Evolutionary conservation across 371 early-diverging fungal genomes (phyloP).

Genomic region (Saksenaea vasiformis): DNA sequence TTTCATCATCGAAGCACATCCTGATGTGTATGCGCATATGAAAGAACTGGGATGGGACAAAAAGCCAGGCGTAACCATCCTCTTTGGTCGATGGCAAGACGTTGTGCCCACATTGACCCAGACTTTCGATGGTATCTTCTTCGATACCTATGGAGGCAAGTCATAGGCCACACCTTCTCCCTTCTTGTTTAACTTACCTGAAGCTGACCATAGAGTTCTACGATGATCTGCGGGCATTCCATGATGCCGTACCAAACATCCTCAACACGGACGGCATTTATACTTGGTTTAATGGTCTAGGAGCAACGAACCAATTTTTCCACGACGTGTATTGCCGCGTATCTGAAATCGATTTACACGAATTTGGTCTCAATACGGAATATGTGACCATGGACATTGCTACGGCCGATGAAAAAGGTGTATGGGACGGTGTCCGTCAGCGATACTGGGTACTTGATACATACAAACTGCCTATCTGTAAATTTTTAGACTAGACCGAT

Average conservation of each 20-base stretch:
- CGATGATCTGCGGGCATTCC: slow-evolving; percentile 86
- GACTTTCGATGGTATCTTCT: slow-evolving; percentile 87
- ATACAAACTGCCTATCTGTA: slow-evolving; percentile 80
- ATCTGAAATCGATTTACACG: slow-evolving; percentile 78
- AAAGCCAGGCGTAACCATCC: slow-evolving; percentile 79
- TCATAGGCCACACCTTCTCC: too few species aligned
- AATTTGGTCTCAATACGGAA: slow-evolving; percentile 76
- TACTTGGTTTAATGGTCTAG: slow-evolving; percentile 94
- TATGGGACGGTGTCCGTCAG: slow-evolving; percentile 87
- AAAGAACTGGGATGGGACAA: slow-evolving; percentile 81
- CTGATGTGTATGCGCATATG: slow-evolving; percentile 93
- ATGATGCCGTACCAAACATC: slow-evolving; percentile 79
- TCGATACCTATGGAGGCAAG: slow-evolving; percentile 86
- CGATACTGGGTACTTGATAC: slow-evolving; percentile 82
- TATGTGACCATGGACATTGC: slow-evolving; percentile 71
- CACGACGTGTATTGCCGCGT: slow-evolving; percentile 92
- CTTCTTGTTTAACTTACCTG: neutral
- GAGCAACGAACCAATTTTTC: slow-evolving; percentile 92
- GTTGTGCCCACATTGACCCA: slow-evolving; percentile 72
- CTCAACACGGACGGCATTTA: slow-evolving; percentile 81
- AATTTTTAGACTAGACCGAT: slow-evolving; percentile 27
- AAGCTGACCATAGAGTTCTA: slow-evolving; percentile 72
- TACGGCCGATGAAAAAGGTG: slow-evolving; percentile 74
- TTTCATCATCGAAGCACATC: slow-evolving; percentile 96
- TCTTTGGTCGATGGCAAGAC: slow-evolving; percentile 96